Evolutionary conservation across 805 yeast species (phyloP).

Genomic region (Brettanomyces custersianus): DNA sequence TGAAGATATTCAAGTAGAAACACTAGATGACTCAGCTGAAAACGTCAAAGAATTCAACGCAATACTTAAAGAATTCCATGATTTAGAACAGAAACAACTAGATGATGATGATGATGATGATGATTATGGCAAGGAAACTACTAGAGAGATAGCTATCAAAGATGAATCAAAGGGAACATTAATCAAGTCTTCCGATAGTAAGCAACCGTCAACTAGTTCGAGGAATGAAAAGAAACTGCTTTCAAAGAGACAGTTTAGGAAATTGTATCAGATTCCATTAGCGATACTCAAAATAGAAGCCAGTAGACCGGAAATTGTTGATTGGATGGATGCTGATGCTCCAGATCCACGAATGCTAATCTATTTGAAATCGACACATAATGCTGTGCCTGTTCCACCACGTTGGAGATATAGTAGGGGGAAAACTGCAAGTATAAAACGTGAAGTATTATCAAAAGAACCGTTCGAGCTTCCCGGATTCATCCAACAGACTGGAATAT

Average conservation of each 20-base stretch:
- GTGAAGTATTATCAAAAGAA: conserved; percentile 43
- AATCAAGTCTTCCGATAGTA: neutral
- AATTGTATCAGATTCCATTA: conserved; percentile 50
- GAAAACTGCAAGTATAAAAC: conserved; percentile 46
- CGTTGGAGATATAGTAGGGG: conserved; percentile 83
- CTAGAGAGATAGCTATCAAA: neutral
- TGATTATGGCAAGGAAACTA: conserved; percentile 8
- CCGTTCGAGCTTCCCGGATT: conserved; percentile 74
- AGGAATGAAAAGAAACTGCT: conserved; percentile 11
- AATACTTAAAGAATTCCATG: conserved; percentile 16
- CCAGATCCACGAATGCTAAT: conserved; percentile 63
- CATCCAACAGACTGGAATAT: conserved; percentile 76
- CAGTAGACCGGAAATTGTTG: conserved; percentile 61
- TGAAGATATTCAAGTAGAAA: neutral
- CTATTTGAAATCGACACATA: conserved; percentile 53
- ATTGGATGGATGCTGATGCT: conserved; percentile 85
- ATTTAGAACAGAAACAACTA: conserved; percentile 7
- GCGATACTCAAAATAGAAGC: conserved; percentile 57
- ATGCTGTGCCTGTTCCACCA: conserved; percentile 66
- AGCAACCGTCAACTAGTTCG: neutral
- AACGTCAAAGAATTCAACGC: conserved; percentile 18
- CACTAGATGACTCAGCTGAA: conserved; percentile 37
- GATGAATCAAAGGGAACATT: neutral
- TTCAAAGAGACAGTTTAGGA: conserved; percentile 44
- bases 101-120: conserved; percentile 4